phyloP scores from a whole-genome alignment of 495 filamentous ascomycete species.

The Annulohypoxylon nitens region DNA sequence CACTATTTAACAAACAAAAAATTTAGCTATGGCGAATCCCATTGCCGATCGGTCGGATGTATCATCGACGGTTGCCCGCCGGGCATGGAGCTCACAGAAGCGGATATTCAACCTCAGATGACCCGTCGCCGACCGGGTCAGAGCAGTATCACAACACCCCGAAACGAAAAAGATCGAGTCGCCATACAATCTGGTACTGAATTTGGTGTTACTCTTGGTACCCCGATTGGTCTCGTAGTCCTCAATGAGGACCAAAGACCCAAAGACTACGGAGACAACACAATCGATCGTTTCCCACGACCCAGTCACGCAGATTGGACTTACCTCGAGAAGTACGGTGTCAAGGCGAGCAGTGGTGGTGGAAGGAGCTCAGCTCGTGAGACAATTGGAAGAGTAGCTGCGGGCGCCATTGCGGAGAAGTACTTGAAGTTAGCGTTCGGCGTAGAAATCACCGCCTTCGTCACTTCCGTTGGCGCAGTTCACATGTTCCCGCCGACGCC shows the following conservation, averaged over 20 bases:
- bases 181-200: conserved; percentile 96
- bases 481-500: conserved; percentile 86
- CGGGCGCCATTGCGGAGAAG: conserved; percentile 96
- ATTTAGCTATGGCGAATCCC: conserved; percentile 86
- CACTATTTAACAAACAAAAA: conserved; percentile 39
- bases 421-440: conserved; percentile 84
- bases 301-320: conserved; percentile 97
- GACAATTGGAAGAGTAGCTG: conserved; percentile 93
- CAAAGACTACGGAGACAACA: conserved; percentile 90
- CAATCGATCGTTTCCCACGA: conserved; percentile 91
- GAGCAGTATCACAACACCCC: conserved; percentile 88
- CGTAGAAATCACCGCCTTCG: conserved; percentile 92
- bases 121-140: conserved; percentile 92
- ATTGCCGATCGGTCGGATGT: conserved; percentile 90
- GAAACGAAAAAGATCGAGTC: conserved; percentile 92
- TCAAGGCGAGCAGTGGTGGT: conserved; percentile 93
- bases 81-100: conserved; percentile 87
- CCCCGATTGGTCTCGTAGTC: conserved; percentile 90
- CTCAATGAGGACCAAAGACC: conserved; percentile 94
- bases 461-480: conserved; percentile 84
- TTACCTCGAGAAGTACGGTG: conserved; percentile 96
- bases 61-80: conserved; percentile 92
- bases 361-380: conserved; percentile 93
- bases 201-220: conserved; percentile 90
- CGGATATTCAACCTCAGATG: conserved; percentile 95